Base-by-base conservation (phyloP, 176 grass and related monocot species). In the Leersia perrieri region DNA sequence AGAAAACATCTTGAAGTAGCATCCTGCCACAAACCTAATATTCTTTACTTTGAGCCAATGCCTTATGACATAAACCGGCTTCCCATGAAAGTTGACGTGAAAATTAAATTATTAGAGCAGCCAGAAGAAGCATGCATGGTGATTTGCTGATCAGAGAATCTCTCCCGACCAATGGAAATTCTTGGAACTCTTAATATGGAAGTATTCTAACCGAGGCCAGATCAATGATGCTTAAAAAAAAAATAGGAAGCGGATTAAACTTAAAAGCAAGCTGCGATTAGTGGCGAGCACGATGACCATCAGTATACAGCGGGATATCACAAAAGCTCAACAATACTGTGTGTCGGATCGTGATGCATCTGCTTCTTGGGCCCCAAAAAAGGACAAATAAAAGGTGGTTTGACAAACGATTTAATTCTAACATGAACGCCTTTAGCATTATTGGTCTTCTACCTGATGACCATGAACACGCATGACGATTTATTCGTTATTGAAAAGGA, bases 41-140 rank as follows among this genome's bases (percentile, higher is more conserved):
- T 57, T 14, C 8, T 74, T 66, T 58, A 40, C 33, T 75, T 25
- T 25, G 2, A 34, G 2, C 18, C 58, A 13, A 18, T 34, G 22
- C 14, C 7, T 22, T 66, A 13, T 58, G 64, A 80, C 8, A 51
- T 30, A 67, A 33, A 5, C 44, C 49, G 31, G 36, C 14, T 66
- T 23, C 33, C 33, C 10, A 29, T 18, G 64, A 81, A 81, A 70
- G 87, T 85, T 80, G 82, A 85, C 76, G 55, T 63, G 63, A 89
- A 63, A 84, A 26, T 53, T 85, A 71, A 61, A 47, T 81, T 84
- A 68, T 53, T 41, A 55, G 62, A 79, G 2, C 68, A 83, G 9
- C n/a, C 12, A 51, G 40, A 34, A 32, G 58, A 82, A 33, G 61
- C 55, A 22, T 26, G 14, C 27, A 2, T 23, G 41, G 32, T 72